Conservation (phyloP, 2,329 filamentous ascomycete species). For the Dothistroma pini region DNA sequence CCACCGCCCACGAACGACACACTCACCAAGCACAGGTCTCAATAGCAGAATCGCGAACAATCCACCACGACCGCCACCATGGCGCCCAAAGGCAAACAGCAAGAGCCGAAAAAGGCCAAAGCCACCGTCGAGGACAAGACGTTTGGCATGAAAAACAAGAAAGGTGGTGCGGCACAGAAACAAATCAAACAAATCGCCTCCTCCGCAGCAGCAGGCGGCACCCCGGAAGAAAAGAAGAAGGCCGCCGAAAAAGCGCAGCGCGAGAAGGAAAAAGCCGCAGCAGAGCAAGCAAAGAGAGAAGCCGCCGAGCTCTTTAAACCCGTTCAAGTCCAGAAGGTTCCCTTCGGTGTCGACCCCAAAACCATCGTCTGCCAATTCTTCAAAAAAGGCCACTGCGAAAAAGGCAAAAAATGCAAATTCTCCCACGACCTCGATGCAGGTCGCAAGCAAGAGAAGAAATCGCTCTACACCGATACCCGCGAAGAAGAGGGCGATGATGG, state of each 20-base stretch:
- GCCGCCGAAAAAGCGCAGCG: conserved; percentile 60
- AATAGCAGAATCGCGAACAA: conserved; percentile 8
- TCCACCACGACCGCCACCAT: conserved; percentile 57
- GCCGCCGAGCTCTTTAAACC: conserved; percentile 81
- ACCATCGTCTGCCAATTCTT: conserved; percentile 94
- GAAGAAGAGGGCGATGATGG: conserved; percentile 65
- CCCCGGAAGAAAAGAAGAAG: conserved; percentile 83
- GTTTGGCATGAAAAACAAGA: conserved; percentile 99
- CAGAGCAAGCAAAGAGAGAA: conserved; percentile 79
- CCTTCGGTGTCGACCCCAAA: conserved; percentile 97
- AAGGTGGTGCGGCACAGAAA: conserved; percentile 84
- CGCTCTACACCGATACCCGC: conserved; percentile 81
- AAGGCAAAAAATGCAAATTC: conserved; percentile 97
- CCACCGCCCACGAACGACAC: background rate
- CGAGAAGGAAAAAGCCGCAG: conserved; percentile 86
- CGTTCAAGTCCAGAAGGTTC: conserved; percentile 93
- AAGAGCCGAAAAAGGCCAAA: conserved; percentile 54
- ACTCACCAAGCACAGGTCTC: background rate
- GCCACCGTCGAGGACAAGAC: conserved; percentile 80
- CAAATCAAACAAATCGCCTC: conserved; percentile 80
- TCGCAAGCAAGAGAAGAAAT: conserved; percentile 88
- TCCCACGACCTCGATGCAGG: conserved; percentile 86
- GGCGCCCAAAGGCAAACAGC: conserved; percentile 62
- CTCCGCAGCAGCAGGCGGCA: conserved; percentile 69
- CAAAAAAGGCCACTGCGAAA: conserved; percentile 97